These are phyloP conservation scores for Singerocomus inundabilis DNA, from an alignment of 1,284 basidiomycete species.

Conservation along the genomic window DNA sequence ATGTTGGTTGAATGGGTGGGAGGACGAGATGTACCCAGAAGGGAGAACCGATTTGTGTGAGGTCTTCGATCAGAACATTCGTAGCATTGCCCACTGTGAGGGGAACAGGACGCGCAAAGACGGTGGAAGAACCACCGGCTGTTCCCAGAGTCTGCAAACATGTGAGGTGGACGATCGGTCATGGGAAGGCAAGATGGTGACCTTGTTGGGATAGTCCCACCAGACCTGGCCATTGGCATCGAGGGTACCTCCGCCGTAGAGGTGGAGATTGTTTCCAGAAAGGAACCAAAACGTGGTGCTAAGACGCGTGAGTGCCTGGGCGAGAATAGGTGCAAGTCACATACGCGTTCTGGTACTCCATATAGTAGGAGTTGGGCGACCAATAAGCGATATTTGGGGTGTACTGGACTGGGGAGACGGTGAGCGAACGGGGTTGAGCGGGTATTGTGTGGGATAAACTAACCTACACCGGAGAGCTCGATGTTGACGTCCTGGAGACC, in stretches of 20 bases:
- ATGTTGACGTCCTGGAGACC: slow-evolving; percentile 41
- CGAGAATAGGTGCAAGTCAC: slow-evolving; percentile 5
- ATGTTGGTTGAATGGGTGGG: neutral
- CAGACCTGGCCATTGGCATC: slow-evolving; percentile 42
- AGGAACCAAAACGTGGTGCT: slow-evolving; percentile 49
- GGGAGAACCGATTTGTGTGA: slow-evolving; percentile 37
- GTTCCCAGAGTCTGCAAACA: slow-evolving; percentile 19
- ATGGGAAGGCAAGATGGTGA: slow-evolving; percentile 5
- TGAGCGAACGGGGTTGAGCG: neutral
- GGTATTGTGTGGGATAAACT: slow-evolving; percentile 3
- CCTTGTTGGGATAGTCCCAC: slow-evolving; percentile 35
- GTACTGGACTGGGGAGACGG: slow-evolving; percentile 30
- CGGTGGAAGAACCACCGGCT: slow-evolving; percentile 25
- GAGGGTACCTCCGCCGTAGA: slow-evolving; percentile 43
- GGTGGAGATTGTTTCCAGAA: slow-evolving; percentile 43
- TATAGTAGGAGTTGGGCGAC: slow-evolving; percentile 39
- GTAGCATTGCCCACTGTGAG: slow-evolving; percentile 46
- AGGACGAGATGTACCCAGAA: slow-evolving; percentile 25
- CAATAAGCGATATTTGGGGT: slow-evolving; percentile 48
- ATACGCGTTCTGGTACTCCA: slow-evolving; percentile 43
- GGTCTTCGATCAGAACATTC: slow-evolving; percentile 43
- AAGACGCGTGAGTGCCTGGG: slow-evolving; percentile 13
- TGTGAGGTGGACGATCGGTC: slow-evolving; percentile 13
- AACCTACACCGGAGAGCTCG: slow-evolving; percentile 38
- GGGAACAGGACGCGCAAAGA: slow-evolving; percentile 47